Percentiles rank a stretch among this genome's conserved stretches.
Evolutionary conservation across 1,284 basidiomycete species (phyloP).

Genomic region (Schizophyllum amplum): DNA sequence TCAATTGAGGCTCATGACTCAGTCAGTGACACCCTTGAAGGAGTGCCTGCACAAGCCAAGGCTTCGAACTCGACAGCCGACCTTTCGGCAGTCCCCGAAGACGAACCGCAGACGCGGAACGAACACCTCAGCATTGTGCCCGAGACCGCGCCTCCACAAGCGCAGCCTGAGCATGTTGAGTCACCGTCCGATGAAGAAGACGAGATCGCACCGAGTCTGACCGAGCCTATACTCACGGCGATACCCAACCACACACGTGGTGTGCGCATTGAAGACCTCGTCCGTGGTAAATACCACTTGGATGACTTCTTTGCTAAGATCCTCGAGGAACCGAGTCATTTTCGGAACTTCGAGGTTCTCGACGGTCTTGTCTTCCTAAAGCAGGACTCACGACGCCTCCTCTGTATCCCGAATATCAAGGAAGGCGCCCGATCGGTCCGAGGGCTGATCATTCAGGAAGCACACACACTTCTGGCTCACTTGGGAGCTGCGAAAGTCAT

Average conservation of each 20-base stretch:
- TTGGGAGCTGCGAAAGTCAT: conserved; percentile 30
- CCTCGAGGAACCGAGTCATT: conserved; percentile 15
- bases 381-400: conserved; percentile 8
- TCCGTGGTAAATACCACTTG: conserved; percentile 12
- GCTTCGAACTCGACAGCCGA: too few relatives aligned
- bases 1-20: too few relatives aligned
- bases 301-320: conserved; percentile 21
- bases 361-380: conserved; percentile 20
- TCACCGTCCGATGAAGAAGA: conserved; percentile 15
- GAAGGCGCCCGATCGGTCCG: conserved; percentile 5
- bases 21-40: too few relatives aligned
- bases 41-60: too few relatives aligned
- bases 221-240: not conserved
- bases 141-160: not conserved
- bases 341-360: conserved; percentile 19
- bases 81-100: not conserved
- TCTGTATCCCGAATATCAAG: conserved; percentile 27
- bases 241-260: not conserved
- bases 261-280: conserved; percentile 8
- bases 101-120: not conserved
- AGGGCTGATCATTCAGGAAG: conserved; percentile 31
- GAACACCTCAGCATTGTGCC: not conserved
- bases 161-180: not conserved
- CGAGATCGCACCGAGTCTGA: not conserved
- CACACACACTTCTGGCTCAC: conserved; percentile 28